Conservation (phyloP, 2,329 filamentous ascomycete species). For the Colletotrichum agaves region DNA sequence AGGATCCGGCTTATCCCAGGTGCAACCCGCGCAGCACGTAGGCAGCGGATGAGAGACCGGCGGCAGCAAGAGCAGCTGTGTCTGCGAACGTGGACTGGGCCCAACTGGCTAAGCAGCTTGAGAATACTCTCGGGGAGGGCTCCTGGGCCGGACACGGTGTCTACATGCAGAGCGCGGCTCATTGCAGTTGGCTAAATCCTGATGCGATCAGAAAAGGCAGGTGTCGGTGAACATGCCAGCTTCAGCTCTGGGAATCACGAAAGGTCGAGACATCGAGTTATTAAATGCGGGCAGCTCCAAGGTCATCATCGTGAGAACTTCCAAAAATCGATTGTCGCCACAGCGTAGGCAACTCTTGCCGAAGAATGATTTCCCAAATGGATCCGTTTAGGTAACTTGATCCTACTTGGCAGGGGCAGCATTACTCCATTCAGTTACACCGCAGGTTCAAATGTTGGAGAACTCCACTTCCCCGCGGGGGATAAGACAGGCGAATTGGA, state of each 20-base stretch:
- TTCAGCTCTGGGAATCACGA: not conserved
- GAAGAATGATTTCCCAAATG: conserved; percentile 1
- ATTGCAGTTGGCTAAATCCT: not conserved
- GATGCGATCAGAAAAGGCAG: not conserved
- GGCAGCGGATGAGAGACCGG: conserved; percentile 41
- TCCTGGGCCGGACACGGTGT: conserved; percentile 18
- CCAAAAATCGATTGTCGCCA: not conserved
- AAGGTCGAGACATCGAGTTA: not conserved
- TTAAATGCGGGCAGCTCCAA: conserved; percentile 5
- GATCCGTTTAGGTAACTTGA: conserved; percentile 1
- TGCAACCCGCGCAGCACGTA: conserved; percentile 55
- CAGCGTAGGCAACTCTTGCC: not conserved
- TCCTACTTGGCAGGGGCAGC: not conserved
- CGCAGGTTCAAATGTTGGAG: conserved; percentile 8
- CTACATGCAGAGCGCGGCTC: not conserved
- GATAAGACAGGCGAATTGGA: not conserved
- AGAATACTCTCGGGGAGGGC: conserved; percentile 29
- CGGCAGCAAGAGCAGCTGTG: conserved; percentile 42
- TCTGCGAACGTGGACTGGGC: conserved; percentile 41
- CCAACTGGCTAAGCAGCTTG: conserved; percentile 37
- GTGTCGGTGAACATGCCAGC: not conserved
- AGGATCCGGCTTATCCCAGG: conserved; percentile 62
- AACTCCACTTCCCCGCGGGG: conserved; percentile 35
- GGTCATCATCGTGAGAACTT: not conserved
- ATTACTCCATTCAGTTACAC: not conserved